Conservation (phyloP, 73 alveolate species). For the Paramecium biaurelia region DNA sequence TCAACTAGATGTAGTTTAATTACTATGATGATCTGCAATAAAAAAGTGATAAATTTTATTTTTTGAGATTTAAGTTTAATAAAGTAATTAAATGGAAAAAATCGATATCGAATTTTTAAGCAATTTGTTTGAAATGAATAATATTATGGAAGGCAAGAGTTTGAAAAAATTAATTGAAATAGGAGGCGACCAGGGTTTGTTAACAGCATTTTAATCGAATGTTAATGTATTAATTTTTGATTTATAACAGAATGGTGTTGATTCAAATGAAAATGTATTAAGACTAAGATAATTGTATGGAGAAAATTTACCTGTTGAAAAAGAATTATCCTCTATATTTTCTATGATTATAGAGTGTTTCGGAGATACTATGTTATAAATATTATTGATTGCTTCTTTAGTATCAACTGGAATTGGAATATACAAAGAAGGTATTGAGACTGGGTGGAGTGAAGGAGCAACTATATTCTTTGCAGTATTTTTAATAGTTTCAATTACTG, state of each 20-base stretch:
- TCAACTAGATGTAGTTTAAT: too few species aligned
- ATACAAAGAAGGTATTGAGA: constrained; percentile 78
- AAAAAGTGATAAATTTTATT: background rate
- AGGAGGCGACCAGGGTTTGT: constrained; percentile 39
- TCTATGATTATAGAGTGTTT: constrained; percentile 84
- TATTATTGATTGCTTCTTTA: constrained; percentile 89
- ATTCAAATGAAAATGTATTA: background rate
- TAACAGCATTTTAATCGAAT: background rate
- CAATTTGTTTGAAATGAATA: background rate
- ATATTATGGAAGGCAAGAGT: constrained; percentile 35
- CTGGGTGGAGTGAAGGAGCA: constrained; percentile 99
- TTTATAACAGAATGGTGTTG: constrained; percentile 23
- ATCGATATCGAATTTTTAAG: background rate
- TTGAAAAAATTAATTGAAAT: background rate
- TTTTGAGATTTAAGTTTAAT: background rate
- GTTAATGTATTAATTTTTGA: constrained; percentile 4
- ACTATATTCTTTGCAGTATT: constrained; percentile 89
- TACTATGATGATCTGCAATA: background rate
- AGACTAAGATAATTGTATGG: constrained; percentile 42
- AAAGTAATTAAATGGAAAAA: background rate
- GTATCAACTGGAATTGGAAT: constrained; percentile 82
- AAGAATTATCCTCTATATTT: constrained; percentile 52
- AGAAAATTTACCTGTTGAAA: constrained; percentile 53
- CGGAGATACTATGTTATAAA: constrained; percentile 93
- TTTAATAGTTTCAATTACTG: constrained; percentile 87